Percentiles rank a stretch among this genome's conserved stretches.
Evolutionary conservation across 108 stramenopile genomes (phyloP).

Genomic region (Cyclotella cryptica): DNA sequence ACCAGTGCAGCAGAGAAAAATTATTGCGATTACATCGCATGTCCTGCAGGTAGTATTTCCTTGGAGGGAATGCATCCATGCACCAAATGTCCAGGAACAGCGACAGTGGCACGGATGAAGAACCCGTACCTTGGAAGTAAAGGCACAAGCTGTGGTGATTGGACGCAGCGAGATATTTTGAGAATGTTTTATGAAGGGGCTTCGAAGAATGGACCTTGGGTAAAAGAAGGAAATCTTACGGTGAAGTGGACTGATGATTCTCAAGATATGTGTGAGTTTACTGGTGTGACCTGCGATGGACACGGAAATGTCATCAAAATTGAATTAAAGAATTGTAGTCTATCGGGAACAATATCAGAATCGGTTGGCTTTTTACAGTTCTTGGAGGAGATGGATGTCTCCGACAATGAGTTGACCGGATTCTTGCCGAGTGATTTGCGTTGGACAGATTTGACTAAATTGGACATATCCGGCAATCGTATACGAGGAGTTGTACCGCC

Average conservation of each 20-base stretch:
- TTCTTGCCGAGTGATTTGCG: conserved; percentile 60
- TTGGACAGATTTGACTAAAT: conserved; percentile 54
- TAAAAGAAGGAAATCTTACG: conserved; percentile 16
- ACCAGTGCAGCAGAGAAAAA: conserved; percentile 24
- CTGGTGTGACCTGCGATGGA: conserved; percentile 61
- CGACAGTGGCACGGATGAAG: conserved; percentile 18
- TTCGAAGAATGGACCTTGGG: conserved; percentile 30
- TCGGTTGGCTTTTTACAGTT: conserved; percentile 55
- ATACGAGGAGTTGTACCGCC: conserved; percentile 63
- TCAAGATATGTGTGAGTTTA: conserved; percentile 52
- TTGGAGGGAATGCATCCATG: conserved; percentile 60
- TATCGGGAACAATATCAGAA: conserved; percentile 60
- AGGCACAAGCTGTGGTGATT: conserved; percentile 41
- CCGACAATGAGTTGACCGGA: conserved; percentile 60
- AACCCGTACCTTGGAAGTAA: conserved; percentile 53
- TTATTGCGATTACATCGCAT: conserved; percentile 62
- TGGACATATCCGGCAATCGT: conserved; percentile 61
- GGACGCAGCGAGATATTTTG: conserved; percentile 42
- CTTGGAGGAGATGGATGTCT: conserved; percentile 59
- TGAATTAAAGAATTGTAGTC: conserved; percentile 32
- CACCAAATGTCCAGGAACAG: conserved; percentile 32
- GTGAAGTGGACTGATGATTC: conserved; percentile 34
- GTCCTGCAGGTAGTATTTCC: conserved; percentile 48
- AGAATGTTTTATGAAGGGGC: conserved; percentile 43
- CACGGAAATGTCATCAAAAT: conserved; percentile 50